Percentiles rank a stretch among this genome's conserved stretches.
These are phyloP conservation scores for Aspergillus clavatus DNA, from an alignment of 2,329 filamentous ascomycete species.

Conservation along the genomic window DNA sequence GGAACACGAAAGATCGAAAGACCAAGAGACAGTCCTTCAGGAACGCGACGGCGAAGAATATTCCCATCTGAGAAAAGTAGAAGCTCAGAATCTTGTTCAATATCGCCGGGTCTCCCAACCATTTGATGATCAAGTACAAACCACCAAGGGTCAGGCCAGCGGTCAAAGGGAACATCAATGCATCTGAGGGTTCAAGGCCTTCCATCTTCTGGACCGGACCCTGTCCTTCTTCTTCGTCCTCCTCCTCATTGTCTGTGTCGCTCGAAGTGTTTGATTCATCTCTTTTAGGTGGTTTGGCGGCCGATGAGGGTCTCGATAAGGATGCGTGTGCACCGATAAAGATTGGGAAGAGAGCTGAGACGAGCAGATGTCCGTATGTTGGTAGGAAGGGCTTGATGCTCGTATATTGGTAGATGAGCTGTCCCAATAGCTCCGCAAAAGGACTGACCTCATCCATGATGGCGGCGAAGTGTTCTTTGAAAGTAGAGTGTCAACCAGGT, in stretches of 20 bases:
- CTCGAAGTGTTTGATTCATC: conserved; percentile 30
- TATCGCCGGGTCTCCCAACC: conserved; percentile 72
- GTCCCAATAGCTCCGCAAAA: conserved; percentile 37
- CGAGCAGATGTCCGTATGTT: conserved; percentile 57
- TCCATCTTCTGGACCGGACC: conserved; percentile 57
- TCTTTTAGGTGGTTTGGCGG: conserved; percentile 56
- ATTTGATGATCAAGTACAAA: conserved; percentile 85
- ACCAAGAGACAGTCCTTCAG: conserved; percentile 67
- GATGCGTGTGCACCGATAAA: conserved; percentile 82
- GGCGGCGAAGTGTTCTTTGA: conserved; percentile 4
- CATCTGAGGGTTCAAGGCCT: conserved; percentile 70
- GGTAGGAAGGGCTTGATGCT: conserved; percentile 45
- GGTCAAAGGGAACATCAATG: conserved; percentile 75
- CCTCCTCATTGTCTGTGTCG: conserved; percentile 37
- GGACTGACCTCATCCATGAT: conserved; percentile 34
- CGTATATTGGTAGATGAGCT: conserved; percentile 43
- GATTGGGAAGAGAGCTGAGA: conserved; percentile 75
- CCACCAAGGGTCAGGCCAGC: conserved; percentile 67
- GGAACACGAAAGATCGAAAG: conserved; percentile 64
- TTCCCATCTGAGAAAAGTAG: conserved; percentile 76
- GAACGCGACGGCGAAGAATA: conserved; percentile 71
- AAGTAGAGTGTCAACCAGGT: conserved; percentile 1
- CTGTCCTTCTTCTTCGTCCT: conserved; percentile 51
- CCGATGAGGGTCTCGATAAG: conserved; percentile 75
- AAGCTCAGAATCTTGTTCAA: conserved; percentile 77